Conservation (phyloP, 768 basidiomycete species). For the Candolleomyces eurysporus region DNA sequence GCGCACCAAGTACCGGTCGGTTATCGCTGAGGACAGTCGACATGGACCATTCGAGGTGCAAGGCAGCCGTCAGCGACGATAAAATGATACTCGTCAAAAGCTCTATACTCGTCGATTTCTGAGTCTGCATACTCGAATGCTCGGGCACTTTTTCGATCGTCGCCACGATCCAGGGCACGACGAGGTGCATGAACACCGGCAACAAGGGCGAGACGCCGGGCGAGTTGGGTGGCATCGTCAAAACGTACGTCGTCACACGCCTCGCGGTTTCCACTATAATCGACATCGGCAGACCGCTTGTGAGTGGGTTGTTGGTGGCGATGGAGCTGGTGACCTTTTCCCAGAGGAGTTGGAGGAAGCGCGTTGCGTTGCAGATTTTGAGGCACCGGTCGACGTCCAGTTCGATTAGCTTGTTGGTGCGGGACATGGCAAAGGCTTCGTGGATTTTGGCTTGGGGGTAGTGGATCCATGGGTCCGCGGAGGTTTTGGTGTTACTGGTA, state of each 20-base stretch:
- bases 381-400: conserved; percentile 70
- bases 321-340: conserved; percentile 48
- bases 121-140: conserved; percentile 48
- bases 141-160: conserved; percentile 56
- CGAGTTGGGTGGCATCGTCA: conserved; percentile 52
- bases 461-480: neutral
- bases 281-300: conserved; percentile 36
- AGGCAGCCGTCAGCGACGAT: conserved; percentile 61
- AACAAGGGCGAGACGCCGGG: conserved; percentile 54
- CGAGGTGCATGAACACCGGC: conserved; percentile 67
- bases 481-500: conserved; percentile 1
- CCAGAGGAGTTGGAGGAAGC: conserved; percentile 72
- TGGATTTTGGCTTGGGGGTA: conserved; percentile 32
- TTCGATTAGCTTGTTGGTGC: conserved; percentile 58
- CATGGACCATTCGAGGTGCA: conserved; percentile 72
- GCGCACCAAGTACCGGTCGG: conserved; percentile 51
- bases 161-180: conserved; percentile 61
- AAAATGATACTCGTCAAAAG: conserved; percentile 64
- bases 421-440: conserved; percentile 53
- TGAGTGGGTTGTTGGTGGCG: neutral
- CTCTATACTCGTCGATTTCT: conserved; percentile 57
- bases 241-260: conserved; percentile 64
- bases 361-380: conserved; percentile 51
- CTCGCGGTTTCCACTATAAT: conserved; percentile 63
- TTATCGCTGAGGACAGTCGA: conserved; percentile 47